Evolutionary conservation across 2,329 filamentous ascomycete genomes (phyloP).

Genomic region (Zymoseptoria crescenta): DNA sequence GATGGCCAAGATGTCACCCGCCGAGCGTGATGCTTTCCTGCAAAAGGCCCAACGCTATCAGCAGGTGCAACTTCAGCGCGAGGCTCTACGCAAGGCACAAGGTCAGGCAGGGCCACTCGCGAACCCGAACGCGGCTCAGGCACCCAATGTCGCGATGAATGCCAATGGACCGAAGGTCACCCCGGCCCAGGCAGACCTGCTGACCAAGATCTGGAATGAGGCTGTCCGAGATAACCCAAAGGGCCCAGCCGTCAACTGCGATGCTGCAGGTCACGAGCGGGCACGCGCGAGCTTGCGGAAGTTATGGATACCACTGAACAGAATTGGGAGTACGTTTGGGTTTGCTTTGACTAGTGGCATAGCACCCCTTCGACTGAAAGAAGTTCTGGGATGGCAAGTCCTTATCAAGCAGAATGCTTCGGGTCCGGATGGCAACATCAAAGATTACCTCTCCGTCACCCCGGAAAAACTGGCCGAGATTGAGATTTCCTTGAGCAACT

Average conservation of each 20-base stretch:
- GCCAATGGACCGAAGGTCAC: not conserved
- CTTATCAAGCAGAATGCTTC: conserved; percentile 23
- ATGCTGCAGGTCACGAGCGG: conserved; percentile 13
- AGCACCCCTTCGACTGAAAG: conserved; percentile 17
- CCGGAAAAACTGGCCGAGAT: conserved; percentile 20
- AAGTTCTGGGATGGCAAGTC: conserved; percentile 21
- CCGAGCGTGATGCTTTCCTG: conserved; percentile 14
- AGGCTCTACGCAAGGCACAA: conserved; percentile 24
- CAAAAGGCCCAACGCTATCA: conserved; percentile 15
- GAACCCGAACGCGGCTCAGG: conserved; percentile 4
- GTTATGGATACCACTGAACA: conserved; percentile 19
- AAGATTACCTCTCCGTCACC: conserved; percentile 23
- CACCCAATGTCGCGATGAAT: not conserved
- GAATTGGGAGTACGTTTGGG: conserved; percentile 18
- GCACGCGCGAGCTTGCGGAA: conserved; percentile 19
- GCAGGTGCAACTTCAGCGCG: conserved; percentile 13
- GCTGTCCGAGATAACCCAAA: conserved; percentile 18
- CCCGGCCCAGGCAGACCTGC: conserved; percentile 2
- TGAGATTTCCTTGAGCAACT: conserved; percentile 16
- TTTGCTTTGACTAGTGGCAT: conserved; percentile 16
- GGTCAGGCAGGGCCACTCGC: conserved; percentile 5
- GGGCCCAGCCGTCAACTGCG: conserved; percentile 20
- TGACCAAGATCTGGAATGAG: conserved; percentile 15
- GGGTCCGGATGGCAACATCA: conserved; percentile 20
- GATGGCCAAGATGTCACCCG: conserved; percentile 18